Percentiles rank a stretch among this genome's conserved stretches.
phyloP scores from a whole-genome alignment of 2,329 filamentous ascomycete genomes.

The Furcasterigmium sp. region DNA sequence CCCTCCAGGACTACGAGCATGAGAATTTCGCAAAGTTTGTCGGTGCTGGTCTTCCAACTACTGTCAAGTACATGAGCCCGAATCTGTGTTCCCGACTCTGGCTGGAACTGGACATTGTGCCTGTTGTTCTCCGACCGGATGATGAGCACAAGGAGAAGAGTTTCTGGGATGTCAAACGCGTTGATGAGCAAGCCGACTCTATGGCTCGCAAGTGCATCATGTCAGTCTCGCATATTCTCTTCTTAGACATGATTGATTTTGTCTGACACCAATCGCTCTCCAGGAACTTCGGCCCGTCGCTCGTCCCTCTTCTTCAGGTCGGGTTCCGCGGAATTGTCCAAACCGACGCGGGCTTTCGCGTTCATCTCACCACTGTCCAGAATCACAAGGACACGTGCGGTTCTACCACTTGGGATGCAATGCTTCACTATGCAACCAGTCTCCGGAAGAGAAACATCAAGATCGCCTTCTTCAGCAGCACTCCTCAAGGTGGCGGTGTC shows the following conservation, averaged over 20 bases:
- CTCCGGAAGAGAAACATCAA: slow-evolving; percentile 60
- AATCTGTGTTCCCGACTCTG: slow-evolving; percentile 66
- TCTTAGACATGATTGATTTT: not conserved
- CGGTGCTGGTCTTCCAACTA: slow-evolving; percentile 63
- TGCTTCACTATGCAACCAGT: slow-evolving; percentile 56
- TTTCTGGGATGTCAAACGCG: slow-evolving; percentile 50
- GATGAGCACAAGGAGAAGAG: slow-evolving; percentile 34
- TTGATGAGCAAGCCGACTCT: slow-evolving; percentile 78
- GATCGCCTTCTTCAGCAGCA: slow-evolving; percentile 75
- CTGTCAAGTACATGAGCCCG: slow-evolving; percentile 56
- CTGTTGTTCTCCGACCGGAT: slow-evolving; percentile 55
- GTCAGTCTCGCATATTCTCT: slow-evolving; percentile 43
- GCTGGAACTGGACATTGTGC: slow-evolving; percentile 71
- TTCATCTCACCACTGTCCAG: slow-evolving; percentile 50
- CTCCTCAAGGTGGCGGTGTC: slow-evolving; percentile 77
- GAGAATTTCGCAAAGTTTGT: slow-evolving; percentile 69
- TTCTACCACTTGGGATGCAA: slow-evolving; percentile 58
- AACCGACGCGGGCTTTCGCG: slow-evolving; percentile 62
- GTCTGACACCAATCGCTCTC: not conserved
- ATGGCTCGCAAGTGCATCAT: slow-evolving; percentile 75
- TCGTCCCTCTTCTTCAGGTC: slow-evolving; percentile 63
- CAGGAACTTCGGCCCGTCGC: slow-evolving; percentile 67
- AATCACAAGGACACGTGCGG: slow-evolving; percentile 59
- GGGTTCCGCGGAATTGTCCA: slow-evolving; percentile 65
- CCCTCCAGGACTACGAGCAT: slow-evolving; percentile 55